Percentiles rank a stretch among this genome's conserved stretches.
Evolutionary conservation across 139 green algal genomes (phyloP).

Genomic region (Chlamydomonas asymmetrica): DNA sequence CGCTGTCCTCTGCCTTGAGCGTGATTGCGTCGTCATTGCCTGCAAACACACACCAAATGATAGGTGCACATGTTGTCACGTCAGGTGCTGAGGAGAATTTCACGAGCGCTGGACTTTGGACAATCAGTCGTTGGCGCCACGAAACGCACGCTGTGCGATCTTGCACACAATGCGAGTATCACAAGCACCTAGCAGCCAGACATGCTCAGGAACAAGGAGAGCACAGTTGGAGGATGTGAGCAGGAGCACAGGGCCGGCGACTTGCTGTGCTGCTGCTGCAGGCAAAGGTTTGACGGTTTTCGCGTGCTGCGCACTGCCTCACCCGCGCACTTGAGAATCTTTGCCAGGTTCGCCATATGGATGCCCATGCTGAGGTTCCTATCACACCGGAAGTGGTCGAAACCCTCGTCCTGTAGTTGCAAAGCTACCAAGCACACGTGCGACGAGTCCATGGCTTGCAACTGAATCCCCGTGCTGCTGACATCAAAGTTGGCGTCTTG

Average conservation of each 20-base stretch:
- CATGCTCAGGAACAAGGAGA: background rate
- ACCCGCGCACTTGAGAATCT: constrained; percentile 97
- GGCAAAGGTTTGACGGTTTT: no score
- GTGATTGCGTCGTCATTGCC: constrained; percentile 96
- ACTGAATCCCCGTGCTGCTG: constrained; percentile 60
- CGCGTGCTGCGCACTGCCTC: no score
- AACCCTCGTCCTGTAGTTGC: constrained; percentile 82
- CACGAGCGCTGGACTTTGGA: no score
- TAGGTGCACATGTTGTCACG: no score
- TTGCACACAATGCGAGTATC: no score
- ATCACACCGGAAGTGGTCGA: constrained; percentile 98
- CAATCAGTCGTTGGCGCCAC: no score
- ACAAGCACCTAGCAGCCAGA: background rate
- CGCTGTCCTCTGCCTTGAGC: constrained; percentile 93
- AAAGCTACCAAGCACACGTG: constrained; percentile 95
- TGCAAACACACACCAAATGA: background rate
- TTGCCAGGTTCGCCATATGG: constrained; percentile 91
- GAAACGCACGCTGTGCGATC: no score
- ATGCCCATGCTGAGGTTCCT: constrained; percentile 89
- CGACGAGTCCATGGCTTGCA: constrained; percentile 98
- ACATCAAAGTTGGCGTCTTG: constrained; percentile 98
- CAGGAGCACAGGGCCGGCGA: no score
- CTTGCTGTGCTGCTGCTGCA: no score
- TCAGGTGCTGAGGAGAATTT: no score
- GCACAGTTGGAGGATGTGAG: no score